Percentiles rank a stretch among this genome's conserved stretches.
Evolutionary conservation across 176 grass and related monocot genomes (phyloP).

Genomic region (Paspalum notatum): DNA sequence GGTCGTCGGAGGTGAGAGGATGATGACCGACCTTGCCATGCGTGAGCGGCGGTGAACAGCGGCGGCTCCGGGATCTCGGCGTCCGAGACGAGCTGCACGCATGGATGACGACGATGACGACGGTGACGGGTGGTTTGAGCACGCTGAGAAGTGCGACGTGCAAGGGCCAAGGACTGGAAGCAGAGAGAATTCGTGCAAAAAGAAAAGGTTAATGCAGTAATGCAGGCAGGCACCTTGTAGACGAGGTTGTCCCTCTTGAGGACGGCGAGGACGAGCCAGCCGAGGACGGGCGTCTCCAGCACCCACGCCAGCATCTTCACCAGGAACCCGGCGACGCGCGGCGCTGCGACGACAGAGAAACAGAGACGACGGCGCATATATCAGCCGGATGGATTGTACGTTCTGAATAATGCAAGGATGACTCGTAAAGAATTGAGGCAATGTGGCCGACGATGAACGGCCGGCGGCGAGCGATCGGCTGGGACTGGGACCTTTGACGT

Average conservation of each 20-base stretch:
- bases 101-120: not conserved
- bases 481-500: slow-evolving; percentile 93
- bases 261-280: slow-evolving; percentile 52
- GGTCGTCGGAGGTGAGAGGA: not conserved
- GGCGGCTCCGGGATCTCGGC: slow-evolving; percentile 77
- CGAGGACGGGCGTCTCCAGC: slow-evolving; percentile 64
- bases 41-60: slow-evolving; percentile 67
- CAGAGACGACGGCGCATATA: not conserved
- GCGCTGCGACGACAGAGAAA: slow-evolving; percentile 51
- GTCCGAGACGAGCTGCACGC: slow-evolving; percentile 77
- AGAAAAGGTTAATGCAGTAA: too few relatives aligned
- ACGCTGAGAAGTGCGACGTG: not conserved
- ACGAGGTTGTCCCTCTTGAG: slow-evolving; percentile 89
- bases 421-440: too few relatives aligned
- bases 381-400: too few relatives aligned
- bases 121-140: too few relatives aligned
- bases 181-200: not conserved
- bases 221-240: slow-evolving; percentile 52
- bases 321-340: slow-evolving; percentile 72
- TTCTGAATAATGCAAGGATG: too few relatives aligned
- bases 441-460: too few relatives aligned
- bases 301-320: slow-evolving; percentile 89
- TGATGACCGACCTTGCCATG: slow-evolving; percentile 49
- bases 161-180: not conserved
- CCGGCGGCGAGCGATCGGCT: too few relatives aligned